These are phyloP conservation scores for Raphanus hybrid DNA, from an alignment of 441 rosid genomes.

Conservation along the genomic window DNA sequence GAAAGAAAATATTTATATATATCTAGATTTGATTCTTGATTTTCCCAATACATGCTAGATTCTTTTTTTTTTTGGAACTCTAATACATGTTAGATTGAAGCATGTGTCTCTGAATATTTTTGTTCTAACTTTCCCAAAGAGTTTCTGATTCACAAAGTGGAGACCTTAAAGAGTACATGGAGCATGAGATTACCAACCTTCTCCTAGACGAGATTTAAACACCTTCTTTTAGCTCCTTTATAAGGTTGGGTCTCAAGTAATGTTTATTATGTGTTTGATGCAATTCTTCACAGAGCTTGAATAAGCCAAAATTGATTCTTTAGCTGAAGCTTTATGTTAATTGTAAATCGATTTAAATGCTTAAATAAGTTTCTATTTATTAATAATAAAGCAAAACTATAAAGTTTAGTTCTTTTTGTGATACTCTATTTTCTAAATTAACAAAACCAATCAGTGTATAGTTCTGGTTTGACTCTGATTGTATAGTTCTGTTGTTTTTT, in stretches of 20 bases:
- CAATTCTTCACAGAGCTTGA: not conserved
- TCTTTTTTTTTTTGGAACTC: too few species aligned
- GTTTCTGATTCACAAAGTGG: not conserved
- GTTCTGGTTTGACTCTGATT: not conserved
- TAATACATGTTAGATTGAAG: not conserved
- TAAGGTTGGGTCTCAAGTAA: not conserved
- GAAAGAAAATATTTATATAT: too few species aligned
- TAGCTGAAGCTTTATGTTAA: not conserved
- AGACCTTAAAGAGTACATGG: not conserved
- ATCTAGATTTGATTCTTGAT: not conserved
- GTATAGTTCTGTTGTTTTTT: not conserved
- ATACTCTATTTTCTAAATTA: not conserved
- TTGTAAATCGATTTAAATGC: not conserved
- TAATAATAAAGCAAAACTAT: not conserved
- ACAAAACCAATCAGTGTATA: not conserved
- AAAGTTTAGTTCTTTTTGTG: not conserved
- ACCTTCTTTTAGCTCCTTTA: not conserved
- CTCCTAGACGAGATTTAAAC: not conserved
- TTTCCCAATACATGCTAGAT: not conserved
- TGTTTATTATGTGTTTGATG: not conserved
- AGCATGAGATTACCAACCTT: not conserved
- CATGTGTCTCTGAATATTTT: not conserved
- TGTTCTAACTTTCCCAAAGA: not conserved
- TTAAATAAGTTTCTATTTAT: too few species aligned
- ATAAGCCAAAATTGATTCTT: not conserved